Percentiles rank a stretch among this genome's conserved stretches.
Evolutionary conservation across 352 stramenopile species (phyloP).

Genomic region (Pythium brachiatum): DNA sequence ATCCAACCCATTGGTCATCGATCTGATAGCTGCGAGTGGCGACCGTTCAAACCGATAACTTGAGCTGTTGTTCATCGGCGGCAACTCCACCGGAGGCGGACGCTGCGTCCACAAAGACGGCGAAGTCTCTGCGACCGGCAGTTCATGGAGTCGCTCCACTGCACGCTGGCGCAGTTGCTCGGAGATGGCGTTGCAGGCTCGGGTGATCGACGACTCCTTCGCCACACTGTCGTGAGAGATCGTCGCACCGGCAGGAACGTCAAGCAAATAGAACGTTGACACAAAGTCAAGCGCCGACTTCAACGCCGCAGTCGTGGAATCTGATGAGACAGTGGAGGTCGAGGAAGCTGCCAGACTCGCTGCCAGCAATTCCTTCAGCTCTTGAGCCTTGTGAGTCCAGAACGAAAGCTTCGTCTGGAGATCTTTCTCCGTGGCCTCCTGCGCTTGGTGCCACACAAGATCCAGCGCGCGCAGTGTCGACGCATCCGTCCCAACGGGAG

Average conservation of each 20-base stretch:
- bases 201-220: slow-evolving; percentile 17
- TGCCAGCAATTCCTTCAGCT: slow-evolving; percentile 26
- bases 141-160: slow-evolving; percentile 3
- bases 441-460: slow-evolving; percentile 24
- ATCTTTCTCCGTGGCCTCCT: slow-evolving; percentile 21
- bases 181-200: slow-evolving; percentile 10
- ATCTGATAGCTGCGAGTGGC: neutral
- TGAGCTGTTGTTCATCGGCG: neutral
- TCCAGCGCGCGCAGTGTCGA: slow-evolving; percentile 22
- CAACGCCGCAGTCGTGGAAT: neutral
- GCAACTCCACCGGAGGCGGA: neutral
- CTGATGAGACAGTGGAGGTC: neutral
- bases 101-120: slow-evolving; percentile 12
- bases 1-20: neutral
- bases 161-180: slow-evolving; percentile 19
- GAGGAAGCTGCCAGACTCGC: slow-evolving; percentile 10
- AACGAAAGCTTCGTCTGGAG: slow-evolving; percentile 30
- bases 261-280: slow-evolving; percentile 34
- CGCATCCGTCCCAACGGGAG: neutral
- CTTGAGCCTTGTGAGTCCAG: slow-evolving; percentile 36
- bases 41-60: neutral
- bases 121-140: slow-evolving; percentile 5
- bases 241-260: slow-evolving; percentile 14
- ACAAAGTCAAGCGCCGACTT: slow-evolving; percentile 32
- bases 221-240: neutral